A percentile compares a stretch with the other conserved stretches of the same genome.
phyloP scores from a whole-genome alignment of 768 basidiomycete species.

The Cystofilobasidium capitatum region DNA sequence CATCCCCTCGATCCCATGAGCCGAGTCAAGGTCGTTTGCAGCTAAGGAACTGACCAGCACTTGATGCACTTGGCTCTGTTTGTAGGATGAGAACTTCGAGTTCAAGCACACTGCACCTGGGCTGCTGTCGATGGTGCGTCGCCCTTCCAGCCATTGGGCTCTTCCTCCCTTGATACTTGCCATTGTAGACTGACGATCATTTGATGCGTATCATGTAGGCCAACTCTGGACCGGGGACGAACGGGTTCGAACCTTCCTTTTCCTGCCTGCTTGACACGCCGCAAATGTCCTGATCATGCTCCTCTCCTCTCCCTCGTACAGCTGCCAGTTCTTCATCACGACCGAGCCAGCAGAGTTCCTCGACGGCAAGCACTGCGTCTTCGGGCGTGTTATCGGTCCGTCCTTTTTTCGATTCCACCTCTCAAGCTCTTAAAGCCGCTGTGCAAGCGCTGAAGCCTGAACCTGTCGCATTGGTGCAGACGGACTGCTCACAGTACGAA shows the following conservation, averaged over 20 bases:
- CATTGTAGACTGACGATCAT: background rate
- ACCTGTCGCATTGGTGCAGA: slow-evolving; percentile 38
- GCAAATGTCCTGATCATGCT: background rate
- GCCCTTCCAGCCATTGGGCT: background rate
- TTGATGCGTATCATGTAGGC: slow-evolving; percentile 49
- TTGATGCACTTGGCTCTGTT: background rate
- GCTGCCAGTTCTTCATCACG: slow-evolving; percentile 82
- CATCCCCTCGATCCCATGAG: slow-evolving; percentile 33
- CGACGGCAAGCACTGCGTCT: slow-evolving; percentile 89
- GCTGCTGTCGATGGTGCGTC: slow-evolving; percentile 73
- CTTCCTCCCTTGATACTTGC: background rate
- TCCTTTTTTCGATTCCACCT: background rate
- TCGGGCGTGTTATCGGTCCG: slow-evolving; percentile 61
- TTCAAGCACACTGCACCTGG: slow-evolving; percentile 81
- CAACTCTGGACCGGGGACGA: slow-evolving; percentile 88
- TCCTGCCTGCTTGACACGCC: too few species aligned
- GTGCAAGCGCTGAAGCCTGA: background rate
- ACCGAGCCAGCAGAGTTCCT: slow-evolving; percentile 90
- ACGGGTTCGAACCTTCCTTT: slow-evolving; percentile 45
- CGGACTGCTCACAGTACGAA: slow-evolving; percentile 87
- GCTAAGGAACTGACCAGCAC: background rate
- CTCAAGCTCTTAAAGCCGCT: slow-evolving; percentile 4
- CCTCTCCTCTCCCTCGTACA: slow-evolving; percentile 4
- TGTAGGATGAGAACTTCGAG: slow-evolving; percentile 85
- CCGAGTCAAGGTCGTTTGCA: background rate